Base-by-base conservation (phyloP, 169 alveolate species). In the Sarcocystis neurona region DNA sequence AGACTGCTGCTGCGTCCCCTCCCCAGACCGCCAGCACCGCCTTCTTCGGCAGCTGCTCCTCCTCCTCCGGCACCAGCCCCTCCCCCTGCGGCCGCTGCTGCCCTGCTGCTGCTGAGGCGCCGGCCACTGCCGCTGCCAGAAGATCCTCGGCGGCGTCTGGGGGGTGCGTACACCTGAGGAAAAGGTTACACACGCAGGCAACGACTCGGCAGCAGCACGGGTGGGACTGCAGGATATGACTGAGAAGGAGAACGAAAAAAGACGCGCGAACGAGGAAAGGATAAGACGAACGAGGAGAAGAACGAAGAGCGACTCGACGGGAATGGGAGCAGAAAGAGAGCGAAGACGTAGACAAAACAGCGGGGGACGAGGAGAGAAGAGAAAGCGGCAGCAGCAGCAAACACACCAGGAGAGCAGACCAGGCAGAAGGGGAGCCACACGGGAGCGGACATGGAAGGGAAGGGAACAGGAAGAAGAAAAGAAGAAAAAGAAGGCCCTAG, bases 1-100 rank as follows among this genome's bases (percentile, higher is more conserved):
- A 84, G 79, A 46, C 91, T 87, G 56, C 75, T 34, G 72, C 87
- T 87, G 23, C 91, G 78, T 32, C 53, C 60, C 75, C 88, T 58
- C 2, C 79, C 78, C 18, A 78, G 79, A 6, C n/a, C n/a, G n/a
- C n/a, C n/a, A n/a, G n/a, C n/a, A n/a, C n/a, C n/a, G n/a, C n/a
- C n/a, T n/a, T n/a, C n/a, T n/a, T n/a, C n/a, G n/a, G n/a, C n/a
- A n/a, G n/a, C n/a, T n/a, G n/a, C n/a, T n/a, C n/a, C n/a, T n/a
- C n/a, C n/a, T n/a, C n/a, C n/a, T n/a, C n/a, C n/a, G n/a, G n/a
- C n/a, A n/a, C n/a, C 39, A 6, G 75, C n/a, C 75, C 41, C 30
- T 63, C 75, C 3, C 32, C 18, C 82, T 37, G 53, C 3, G 3
- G 82, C 2, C 34, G 18, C 15, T 20, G 20, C n/a, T 30, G 58